Base-by-base conservation (phyloP, 2,329 filamentous ascomycete species). In the Diplocarpon rosae region DNA sequence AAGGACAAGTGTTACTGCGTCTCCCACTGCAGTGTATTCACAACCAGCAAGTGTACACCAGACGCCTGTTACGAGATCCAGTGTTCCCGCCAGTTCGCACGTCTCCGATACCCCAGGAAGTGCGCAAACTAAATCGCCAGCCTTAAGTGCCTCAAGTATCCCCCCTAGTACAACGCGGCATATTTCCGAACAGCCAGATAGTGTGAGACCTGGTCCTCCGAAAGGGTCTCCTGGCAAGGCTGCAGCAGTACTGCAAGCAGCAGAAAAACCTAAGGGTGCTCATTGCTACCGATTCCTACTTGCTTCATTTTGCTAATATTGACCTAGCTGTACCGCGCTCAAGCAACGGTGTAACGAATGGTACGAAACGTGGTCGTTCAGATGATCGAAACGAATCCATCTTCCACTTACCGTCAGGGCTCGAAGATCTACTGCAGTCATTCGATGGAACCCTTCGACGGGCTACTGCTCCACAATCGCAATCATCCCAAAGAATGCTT, bases 371-470 rank as follows among this genome's bases (percentile, higher is more conserved):
- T 33, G 37, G 46, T 20, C n/a, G 37, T 48, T 27, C 11, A 9
- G 56, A 61, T 42, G 64, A 66, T 34, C 58, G 75, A 54, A 81
- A 86, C 48, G 85, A 95, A 65, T 92, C 85, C 11, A 83, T 95
- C 56, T 98, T 90, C 63, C 89, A 96, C 63, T 75, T 98, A 31
- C 92, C 92, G 3, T 78, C 88, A 6, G 87, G 85, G 27, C 69
- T 98, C 43, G 85, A 88, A 59, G 92, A 98, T 62, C 71, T 98
- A 29, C 77, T 96, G 14, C 86, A 95, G 47, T 88, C 89, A 0
- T 95, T 89, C 59, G 89, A 96, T 63, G 74, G 79, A 12, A 85
- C 85, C 1, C 90, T 85, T 66, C 80, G 78, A 58, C 78, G 83
- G 28, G 69, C 75, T 5, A 71, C 53, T 17, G 51, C 40, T 43